These are phyloP conservation scores for Pleurotus cornucopiae DNA, from an alignment of 768 basidiomycete species.

Conservation along the genomic window DNA sequence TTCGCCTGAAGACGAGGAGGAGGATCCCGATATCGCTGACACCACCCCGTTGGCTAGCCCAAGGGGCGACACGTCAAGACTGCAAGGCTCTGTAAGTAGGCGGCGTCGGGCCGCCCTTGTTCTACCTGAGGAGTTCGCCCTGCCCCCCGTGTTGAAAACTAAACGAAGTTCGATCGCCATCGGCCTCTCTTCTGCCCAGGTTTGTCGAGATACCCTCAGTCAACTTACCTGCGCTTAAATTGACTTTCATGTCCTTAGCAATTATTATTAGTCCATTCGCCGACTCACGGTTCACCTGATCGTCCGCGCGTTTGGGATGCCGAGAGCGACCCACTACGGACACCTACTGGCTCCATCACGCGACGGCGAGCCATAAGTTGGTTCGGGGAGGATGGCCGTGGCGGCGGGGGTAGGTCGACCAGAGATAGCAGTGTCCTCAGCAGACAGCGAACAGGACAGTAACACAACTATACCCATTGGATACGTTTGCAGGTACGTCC, in stretches of 20 bases:
- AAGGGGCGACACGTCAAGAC: neutral
- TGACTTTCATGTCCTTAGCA: conserved; percentile 32
- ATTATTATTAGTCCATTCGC: conserved; percentile 62
- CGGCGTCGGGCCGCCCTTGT: conserved; percentile 39
- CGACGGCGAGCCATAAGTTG: conserved; percentile 38
- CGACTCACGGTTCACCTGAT: conserved; percentile 44
- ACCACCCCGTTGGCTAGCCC: neutral
- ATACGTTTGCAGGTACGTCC: neutral
- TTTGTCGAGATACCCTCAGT: conserved; percentile 21
- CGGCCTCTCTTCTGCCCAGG: conserved; percentile 74
- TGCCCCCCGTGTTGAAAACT: conserved; percentile 42
- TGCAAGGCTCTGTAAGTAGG: conserved; percentile 20
- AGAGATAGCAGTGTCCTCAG: conserved; percentile 8
- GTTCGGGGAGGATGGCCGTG: conserved; percentile 31
- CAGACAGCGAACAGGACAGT: neutral
- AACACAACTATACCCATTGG: neutral
- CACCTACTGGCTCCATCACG: conserved; percentile 22
- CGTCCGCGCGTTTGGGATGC: conserved; percentile 20
- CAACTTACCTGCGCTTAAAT: neutral
- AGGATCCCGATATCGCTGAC: conserved; percentile 14
- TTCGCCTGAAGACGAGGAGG: conserved; percentile 23
- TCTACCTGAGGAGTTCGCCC: conserved; percentile 40
- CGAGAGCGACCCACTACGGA: conserved; percentile 27
- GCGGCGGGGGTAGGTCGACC: conserved; percentile 15
- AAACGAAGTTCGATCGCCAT: conserved; percentile 58